These are phyloP conservation scores for Aspergillus fijiensis DNA, from an alignment of 2,329 filamentous ascomycete species.

Conservation along the genomic window DNA sequence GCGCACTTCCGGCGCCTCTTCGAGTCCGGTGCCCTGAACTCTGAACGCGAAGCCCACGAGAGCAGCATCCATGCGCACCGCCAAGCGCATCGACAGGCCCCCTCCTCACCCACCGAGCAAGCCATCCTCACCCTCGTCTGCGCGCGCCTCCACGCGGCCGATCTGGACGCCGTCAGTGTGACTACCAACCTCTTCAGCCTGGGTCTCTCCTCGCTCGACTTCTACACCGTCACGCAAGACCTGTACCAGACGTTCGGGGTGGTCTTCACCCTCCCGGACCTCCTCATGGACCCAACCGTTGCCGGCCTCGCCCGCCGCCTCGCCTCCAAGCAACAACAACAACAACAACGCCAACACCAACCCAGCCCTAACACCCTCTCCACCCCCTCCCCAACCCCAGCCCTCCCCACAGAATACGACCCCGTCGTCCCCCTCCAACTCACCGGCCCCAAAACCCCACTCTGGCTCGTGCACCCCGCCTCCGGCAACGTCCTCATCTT, in stretches of 20 bases:
- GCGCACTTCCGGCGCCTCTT: conserved; percentile 27
- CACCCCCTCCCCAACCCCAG: neutral
- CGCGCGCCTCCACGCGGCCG: conserved; percentile 7
- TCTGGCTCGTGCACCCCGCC: conserved; percentile 38
- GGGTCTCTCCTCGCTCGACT: conserved; percentile 1
- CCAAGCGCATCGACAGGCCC: neutral
- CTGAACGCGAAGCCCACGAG: neutral
- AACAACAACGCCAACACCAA: too few relatives aligned
- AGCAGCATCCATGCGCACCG: conserved; percentile 2
- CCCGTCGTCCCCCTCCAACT: conserved; percentile 28
- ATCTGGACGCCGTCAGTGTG: conserved; percentile 13
- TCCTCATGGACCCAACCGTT: neutral
- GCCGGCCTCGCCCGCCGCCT: too few relatives aligned
- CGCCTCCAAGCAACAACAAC: too few relatives aligned
- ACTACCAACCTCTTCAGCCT: neutral
- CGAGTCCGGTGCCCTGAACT: conserved; percentile 30
- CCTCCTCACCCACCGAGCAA: conserved; percentile 3
- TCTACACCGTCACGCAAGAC: conserved; percentile 3
- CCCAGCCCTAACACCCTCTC: neutral
- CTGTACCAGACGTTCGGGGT: neutral
- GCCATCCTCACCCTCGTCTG: conserved; percentile 2
- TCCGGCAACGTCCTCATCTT: conserved; percentile 40
- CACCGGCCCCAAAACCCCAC: conserved; percentile 24
- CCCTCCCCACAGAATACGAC: conserved; percentile 3
- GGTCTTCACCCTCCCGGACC: neutral